Conservation (phyloP, 1,284 basidiomycete species). For the Melampsora larici-populina region DNA sequence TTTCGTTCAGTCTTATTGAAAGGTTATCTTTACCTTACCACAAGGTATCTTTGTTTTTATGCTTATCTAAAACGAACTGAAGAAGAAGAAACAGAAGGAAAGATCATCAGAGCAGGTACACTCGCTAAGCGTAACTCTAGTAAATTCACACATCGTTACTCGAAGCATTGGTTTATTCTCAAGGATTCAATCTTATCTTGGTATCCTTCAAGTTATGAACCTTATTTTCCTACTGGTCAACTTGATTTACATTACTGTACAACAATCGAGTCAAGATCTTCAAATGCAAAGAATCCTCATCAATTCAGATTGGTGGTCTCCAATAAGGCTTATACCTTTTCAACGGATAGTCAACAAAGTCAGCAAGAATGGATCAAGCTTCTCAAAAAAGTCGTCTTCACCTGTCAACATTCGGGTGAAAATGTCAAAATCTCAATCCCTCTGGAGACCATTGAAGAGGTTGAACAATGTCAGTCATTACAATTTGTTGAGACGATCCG, state of each 20-base stretch:
- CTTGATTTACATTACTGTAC: conserved; percentile 88
- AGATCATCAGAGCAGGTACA: conserved; percentile 79
- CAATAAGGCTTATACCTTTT: conserved; percentile 52
- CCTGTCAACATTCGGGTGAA: conserved; percentile 91
- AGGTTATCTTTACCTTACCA: conserved; percentile 93
- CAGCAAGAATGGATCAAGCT: conserved; percentile 75
- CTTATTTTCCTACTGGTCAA: conserved; percentile 93
- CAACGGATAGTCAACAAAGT: conserved; percentile 50
- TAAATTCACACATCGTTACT: conserved; percentile 70
- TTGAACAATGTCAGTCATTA: conserved; percentile 79
- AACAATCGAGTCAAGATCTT: conserved; percentile 74
- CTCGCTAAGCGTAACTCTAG: conserved; percentile 69
- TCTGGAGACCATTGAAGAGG: conserved; percentile 78
- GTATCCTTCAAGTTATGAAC: conserved; percentile 76
- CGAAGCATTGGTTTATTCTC: conserved; percentile 87
- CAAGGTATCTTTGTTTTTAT: conserved; percentile 89
- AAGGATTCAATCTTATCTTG: conserved; percentile 90
- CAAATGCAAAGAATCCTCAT: conserved; percentile 63
- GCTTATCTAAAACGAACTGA: conserved; percentile 65
- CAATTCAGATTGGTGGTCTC: conserved; percentile 54
- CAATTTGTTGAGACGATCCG: conserved; percentile 93
- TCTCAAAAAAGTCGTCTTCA: conserved; percentile 81
- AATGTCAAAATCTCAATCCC: conserved; percentile 96
- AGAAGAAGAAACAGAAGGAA: conserved; percentile 60
- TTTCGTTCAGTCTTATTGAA: conserved; percentile 65